A percentile compares a stretch with the other conserved stretches of the same genome.
Conservation (phyloP, 306 rosid species). For the Cicer yamashitae region DNA sequence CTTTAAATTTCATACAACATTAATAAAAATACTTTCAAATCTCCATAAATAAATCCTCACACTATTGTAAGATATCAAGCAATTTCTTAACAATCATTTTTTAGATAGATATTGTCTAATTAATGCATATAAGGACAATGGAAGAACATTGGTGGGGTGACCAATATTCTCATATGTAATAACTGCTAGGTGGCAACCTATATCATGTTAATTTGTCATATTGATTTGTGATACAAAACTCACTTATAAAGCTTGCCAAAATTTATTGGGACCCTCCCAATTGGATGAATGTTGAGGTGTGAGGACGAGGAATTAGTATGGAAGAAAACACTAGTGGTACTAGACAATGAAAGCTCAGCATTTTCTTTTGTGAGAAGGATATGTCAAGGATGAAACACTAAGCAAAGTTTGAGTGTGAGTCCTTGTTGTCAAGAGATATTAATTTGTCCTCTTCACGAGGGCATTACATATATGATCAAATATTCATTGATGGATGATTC, state of each 20-base stretch:
- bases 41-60: too few relatives aligned
- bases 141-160: background rate
- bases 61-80: too few relatives aligned
- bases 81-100: too few relatives aligned
- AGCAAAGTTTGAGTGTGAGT: constrained; percentile 5
- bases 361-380: constrained; percentile 15
- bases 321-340: background rate
- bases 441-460: constrained; percentile 40
- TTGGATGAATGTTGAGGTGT: constrained; percentile 27
- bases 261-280: constrained; percentile 9
- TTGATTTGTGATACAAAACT: constrained; percentile 3
- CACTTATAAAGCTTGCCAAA: background rate
- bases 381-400: background rate
- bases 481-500: background rate
- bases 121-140: constrained; percentile 32
- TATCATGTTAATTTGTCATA: background rate
- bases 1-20: too few relatives aligned
- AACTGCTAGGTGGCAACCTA: background rate
- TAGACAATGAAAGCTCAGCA: constrained; percentile 32
- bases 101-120: too few relatives aligned
- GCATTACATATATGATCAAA: background rate
- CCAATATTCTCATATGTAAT: constrained; percentile 19
- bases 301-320: background rate
- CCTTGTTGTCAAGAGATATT: constrained; percentile 23
- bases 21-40: too few relatives aligned